Percentiles rank a stretch among this genome's conserved stretches.
These are phyloP conservation scores for Obba rivulosa DNA, from an alignment of 768 basidiomycete species.

Conservation along the genomic window DNA sequence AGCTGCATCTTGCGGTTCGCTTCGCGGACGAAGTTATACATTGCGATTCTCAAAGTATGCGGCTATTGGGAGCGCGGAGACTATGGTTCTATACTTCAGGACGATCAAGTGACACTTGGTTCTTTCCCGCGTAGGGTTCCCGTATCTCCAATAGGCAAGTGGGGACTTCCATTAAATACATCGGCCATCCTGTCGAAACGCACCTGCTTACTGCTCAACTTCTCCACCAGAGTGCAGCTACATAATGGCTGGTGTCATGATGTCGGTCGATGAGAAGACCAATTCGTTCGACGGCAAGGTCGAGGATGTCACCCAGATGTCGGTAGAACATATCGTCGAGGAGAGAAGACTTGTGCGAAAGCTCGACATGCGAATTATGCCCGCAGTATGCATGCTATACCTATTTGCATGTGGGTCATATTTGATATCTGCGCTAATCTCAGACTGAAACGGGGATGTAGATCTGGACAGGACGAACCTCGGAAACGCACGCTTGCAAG, in stretches of 20 bases:
- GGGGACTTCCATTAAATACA: too few relatives aligned
- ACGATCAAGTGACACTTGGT: too few relatives aligned
- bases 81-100: too few relatives aligned
- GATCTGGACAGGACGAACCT: constrained; percentile 72
- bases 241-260: not conserved
- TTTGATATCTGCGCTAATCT: not conserved
- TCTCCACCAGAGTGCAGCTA: too few relatives aligned
- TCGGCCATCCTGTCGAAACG: too few relatives aligned
- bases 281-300: constrained; percentile 10
- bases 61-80: too few relatives aligned
- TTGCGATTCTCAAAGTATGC: too few relatives aligned
- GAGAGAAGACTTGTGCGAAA: constrained; percentile 56
- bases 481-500: constrained; percentile 74
- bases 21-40: too few relatives aligned
- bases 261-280: constrained; percentile 9
- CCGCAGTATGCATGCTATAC: constrained; percentile 68
- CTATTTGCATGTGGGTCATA: constrained; percentile 62
- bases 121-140: too few relatives aligned
- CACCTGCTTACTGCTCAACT: too few relatives aligned
- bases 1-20: too few relatives aligned
- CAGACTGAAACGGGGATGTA: not conserved
- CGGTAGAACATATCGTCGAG: constrained; percentile 18
- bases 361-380: constrained; percentile 61
- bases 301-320: not conserved
- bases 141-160: too few relatives aligned